These are phyloP conservation scores for Cyclotella distinguenda DNA, from an alignment of 108 stramenopile species.

Conservation along the genomic window DNA sequence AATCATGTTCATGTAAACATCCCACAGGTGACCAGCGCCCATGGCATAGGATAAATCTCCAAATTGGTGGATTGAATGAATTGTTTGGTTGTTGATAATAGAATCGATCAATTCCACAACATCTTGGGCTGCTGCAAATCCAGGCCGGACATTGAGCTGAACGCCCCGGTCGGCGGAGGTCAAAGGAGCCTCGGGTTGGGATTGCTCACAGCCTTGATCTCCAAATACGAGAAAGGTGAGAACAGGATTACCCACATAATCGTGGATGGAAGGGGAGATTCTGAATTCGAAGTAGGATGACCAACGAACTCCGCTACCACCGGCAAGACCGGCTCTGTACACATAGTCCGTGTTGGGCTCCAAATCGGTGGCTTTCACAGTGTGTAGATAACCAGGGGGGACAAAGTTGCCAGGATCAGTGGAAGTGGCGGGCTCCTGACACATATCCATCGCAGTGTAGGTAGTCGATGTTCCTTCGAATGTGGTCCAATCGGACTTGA, in stretches of 20 bases:
- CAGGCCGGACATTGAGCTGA: conserved; percentile 8
- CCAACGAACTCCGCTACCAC: conserved; percentile 40
- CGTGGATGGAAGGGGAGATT: conserved; percentile 13
- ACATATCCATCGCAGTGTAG: conserved; percentile 68
- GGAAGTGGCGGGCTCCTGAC: conserved; percentile 63
- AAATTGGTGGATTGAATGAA: conserved; percentile 65
- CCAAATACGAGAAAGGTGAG: conserved; percentile 63
- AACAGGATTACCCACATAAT: not conserved
- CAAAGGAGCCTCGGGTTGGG: not conserved
- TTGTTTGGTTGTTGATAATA: conserved; percentile 9
- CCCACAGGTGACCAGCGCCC: conserved; percentile 74
- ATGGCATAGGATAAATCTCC: conserved; percentile 73
- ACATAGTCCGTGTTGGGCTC: conserved; percentile 50
- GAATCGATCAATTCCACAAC: conserved; percentile 27
- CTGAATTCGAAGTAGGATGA: conserved; percentile 17
- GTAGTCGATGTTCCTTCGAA: conserved; percentile 42
- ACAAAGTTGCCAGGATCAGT: conserved; percentile 55
- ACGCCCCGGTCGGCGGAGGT: conserved; percentile 7
- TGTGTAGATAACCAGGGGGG: conserved; percentile 61
- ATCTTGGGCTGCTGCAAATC: conserved; percentile 32
- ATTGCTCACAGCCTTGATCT: conserved; percentile 59
- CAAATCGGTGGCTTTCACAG: conserved; percentile 48
- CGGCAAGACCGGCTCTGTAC: conserved; percentile 58
- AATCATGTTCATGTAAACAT: conserved; percentile 73
- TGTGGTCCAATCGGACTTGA: conserved; percentile 28